Conservation (phyloP, 106 monocot genomes). For the Apostasia shenzhenica region DNA sequence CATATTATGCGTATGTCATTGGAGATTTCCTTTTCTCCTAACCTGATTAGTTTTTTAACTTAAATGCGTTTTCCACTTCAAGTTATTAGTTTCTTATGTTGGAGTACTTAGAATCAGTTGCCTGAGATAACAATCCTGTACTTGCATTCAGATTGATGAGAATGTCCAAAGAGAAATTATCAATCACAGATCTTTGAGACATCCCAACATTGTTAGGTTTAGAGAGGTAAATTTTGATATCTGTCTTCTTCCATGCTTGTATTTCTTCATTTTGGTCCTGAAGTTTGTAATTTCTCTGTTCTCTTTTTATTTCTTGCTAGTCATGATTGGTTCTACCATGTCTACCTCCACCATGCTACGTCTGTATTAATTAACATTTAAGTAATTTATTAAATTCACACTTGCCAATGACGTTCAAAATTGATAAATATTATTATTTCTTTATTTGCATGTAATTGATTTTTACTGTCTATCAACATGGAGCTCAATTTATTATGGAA, state of each 20-base stretch:
- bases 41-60: no score
- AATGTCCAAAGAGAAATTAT: conserved; percentile 78
- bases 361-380: no score
- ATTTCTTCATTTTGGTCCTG: not conserved
- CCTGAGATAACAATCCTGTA: not conserved
- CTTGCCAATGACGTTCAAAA: no score
- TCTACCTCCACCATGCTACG: no score
- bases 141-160: conserved; percentile 55
- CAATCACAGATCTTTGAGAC: conserved; percentile 62
- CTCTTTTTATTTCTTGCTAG: not conserved
- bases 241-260: not conserved
- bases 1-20: no score
- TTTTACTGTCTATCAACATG: no score
- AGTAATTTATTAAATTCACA: no score
- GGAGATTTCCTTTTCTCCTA: no score
- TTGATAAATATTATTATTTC: no score
- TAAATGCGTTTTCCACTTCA: no score
- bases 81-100: not conserved
- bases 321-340: not conserved
- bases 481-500: no score
- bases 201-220: conserved; percentile 65
- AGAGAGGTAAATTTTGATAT: conserved; percentile 37
- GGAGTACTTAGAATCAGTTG: not conserved
- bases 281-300: not conserved
- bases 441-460: no score